Evolutionary conservation across 345 rosid species (phyloP).

Genomic region (Brassica cretica): DNA sequence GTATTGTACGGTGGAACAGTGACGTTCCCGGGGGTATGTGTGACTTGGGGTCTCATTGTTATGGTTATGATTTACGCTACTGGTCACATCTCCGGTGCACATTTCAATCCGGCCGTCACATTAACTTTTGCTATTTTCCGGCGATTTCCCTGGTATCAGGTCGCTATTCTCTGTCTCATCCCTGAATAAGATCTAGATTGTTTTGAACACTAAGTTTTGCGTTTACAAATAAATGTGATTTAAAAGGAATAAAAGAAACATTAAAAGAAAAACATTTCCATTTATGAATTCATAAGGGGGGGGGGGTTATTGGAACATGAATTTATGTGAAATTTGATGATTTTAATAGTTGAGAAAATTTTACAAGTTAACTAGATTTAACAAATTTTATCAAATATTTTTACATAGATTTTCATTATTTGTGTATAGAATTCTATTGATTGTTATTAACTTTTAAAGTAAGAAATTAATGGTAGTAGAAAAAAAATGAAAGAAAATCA

Average conservation of each 20-base stretch:
- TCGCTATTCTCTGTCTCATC: neutral
- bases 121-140: conserved; percentile 57
- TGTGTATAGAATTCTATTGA: too few relatives aligned
- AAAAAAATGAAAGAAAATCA: too few relatives aligned
- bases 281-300: neutral
- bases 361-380: too few relatives aligned
- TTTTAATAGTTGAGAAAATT: too few relatives aligned
- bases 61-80: conserved; percentile 71
- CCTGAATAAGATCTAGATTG: neutral
- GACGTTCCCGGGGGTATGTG: conserved; percentile 65
- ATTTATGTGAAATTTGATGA: too few relatives aligned
- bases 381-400: too few relatives aligned
- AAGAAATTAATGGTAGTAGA: too few relatives aligned
- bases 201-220: neutral
- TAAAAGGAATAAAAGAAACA: neutral
- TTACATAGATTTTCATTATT: too few relatives aligned
- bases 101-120: conserved; percentile 81
- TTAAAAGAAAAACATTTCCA: neutral
- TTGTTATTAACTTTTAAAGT: too few relatives aligned
- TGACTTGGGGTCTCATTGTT: conserved; percentile 71
- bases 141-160: conserved; percentile 57
- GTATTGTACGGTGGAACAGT: conserved; percentile 54
- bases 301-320: too few relatives aligned
- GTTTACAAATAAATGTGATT: neutral
- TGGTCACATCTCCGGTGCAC: conserved; percentile 85